Evolutionary conservation across 352 stramenopile genomes (phyloP), one percentile per base, ranked within the genome.

Genomic region (Globisporangium cylindrosporum): DNA sequence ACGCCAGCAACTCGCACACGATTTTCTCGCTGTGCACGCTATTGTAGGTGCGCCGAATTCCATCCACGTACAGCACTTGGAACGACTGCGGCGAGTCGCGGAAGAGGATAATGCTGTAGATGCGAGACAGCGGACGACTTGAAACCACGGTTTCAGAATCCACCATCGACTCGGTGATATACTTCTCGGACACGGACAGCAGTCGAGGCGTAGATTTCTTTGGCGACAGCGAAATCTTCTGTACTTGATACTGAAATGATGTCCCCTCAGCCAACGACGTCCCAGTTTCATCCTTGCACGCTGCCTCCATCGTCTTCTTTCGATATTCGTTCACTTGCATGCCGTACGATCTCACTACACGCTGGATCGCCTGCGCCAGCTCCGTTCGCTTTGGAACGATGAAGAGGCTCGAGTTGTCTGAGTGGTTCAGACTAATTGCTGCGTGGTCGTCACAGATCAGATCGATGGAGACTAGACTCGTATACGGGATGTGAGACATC

Each of bases 271-370:
- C 58, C 14, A 67, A 51, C 0, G 79, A 61, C 4, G 66, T 64
- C 12, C 68, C 74, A 0, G 64, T 71, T 41, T 89, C 75, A 12
- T 90, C 76, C 59, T 88, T 87, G 25, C 80, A 57, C 1, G 82
- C 84, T 0, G 68, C 74, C 32, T 87, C 83, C 73, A 94, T 76
- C 7, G 84, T 91, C 67, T 93, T 93, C 70, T 94, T 91, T 24
- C 81, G 73, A 62, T 94, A 94, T 54, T 94, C 84, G 67, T 94
- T 93, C 22, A 94, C 89, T 56, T 81, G 77, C 74, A 94, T 94
- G 15, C 78, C 81, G 57, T 93, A 94, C 4, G 78, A 76, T n/a
- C 80, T 79, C 81, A 93, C 92, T 15, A 91, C 78, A 49, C 72
- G 70, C 32, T 87, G 81, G 51, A 94, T 93, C 0, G 76, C 79